Evolutionary conservation across 208 protist species (phyloP), one percentile per base, ranked within the genome.

Genomic region (Leishmania guyanensis): DNA sequence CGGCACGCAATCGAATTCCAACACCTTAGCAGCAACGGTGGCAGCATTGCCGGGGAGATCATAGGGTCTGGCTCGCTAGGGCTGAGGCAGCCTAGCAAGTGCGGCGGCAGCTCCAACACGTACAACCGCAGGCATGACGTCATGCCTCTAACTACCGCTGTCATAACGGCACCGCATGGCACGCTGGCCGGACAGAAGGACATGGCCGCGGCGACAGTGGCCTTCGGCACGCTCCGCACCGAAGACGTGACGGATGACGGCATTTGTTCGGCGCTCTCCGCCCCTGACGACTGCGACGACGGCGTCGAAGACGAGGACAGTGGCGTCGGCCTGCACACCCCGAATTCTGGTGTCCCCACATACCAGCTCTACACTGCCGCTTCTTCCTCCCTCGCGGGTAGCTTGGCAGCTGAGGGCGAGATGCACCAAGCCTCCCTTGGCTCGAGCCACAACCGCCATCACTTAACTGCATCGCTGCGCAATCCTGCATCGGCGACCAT

Each of bases 251-350:
- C 78, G 17, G 86, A 89, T 65, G 86, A 89, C 64, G 86, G 86
- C 3, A 72, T 88, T n/a, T 90, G 86, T 84, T 92, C 86, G 2
- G 75, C 76, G 29, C 80, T 89, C 46, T 79, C 75, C 6, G 80
- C 50, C 39, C 58, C 62, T 14, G 83, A 84, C n/a, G 70, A 84
- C 58, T 39, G 62, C 43, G 68, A 83, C 48, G 77, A 84, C 54
- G 75, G 65, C 6, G 66, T 78, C 17, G 77, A 82, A 10, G 71
- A 71, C 29, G 81, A 73, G 33, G 75, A 71, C 51, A 43, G 62
- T 0, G n/a, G 4, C 17, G 54, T 33, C 53, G 56, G 29, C 22
- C 5, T 77, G 54, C 54, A 62, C 33, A 66, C 29, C 26, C 74
- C 48, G n/a, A 68, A 51, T 39, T 74, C 68, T 43, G 51, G 20